A percentile compares a stretch with the other conserved stretches of the same genome.
Conservation (phyloP, 2,329 filamentous ascomycete species). For the Elsinoe necatrix region DNA sequence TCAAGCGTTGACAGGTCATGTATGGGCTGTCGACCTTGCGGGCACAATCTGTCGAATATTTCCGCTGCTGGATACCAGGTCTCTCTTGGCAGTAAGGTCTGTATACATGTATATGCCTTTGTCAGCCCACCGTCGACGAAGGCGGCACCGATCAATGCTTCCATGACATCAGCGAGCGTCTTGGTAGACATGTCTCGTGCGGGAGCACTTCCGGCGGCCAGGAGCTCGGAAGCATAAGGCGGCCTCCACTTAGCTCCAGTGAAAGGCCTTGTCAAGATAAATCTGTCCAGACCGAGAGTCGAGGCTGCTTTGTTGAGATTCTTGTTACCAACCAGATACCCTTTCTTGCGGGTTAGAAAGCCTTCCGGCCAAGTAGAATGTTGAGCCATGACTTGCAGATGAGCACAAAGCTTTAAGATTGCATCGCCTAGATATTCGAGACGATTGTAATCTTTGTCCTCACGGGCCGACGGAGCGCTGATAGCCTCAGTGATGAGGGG, state of each 20-base stretch:
- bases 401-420: constrained; percentile 66
- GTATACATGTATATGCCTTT: constrained; percentile 56
- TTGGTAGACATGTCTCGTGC: constrained; percentile 54
- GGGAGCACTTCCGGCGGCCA: neutral
- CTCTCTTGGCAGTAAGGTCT: constrained; percentile 50
- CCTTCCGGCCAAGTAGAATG: constrained; percentile 67
- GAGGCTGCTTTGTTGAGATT: constrained; percentile 60
- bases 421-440: constrained; percentile 83
- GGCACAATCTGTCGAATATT: neutral
- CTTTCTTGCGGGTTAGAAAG: constrained; percentile 59
- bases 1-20: constrained; percentile 45
- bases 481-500: constrained; percentile 60
- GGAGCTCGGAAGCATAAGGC: constrained; percentile 39
- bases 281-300: constrained; percentile 58
- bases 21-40: constrained; percentile 30
- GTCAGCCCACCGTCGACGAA: constrained; percentile 59
- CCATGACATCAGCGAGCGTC: constrained; percentile 76
- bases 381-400: constrained; percentile 54
- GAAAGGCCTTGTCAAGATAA: constrained; percentile 61
- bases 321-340: constrained; percentile 59
- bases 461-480: constrained; percentile 53
- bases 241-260: constrained; percentile 66
- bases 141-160: constrained; percentile 71
- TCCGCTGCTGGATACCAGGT: neutral
- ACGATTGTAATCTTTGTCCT: constrained; percentile 64